These are phyloP conservation scores for Pseudomicrostroma phylloplanum DNA, from an alignment of 1,284 basidiomycete genomes.

Conservation along the genomic window DNA sequence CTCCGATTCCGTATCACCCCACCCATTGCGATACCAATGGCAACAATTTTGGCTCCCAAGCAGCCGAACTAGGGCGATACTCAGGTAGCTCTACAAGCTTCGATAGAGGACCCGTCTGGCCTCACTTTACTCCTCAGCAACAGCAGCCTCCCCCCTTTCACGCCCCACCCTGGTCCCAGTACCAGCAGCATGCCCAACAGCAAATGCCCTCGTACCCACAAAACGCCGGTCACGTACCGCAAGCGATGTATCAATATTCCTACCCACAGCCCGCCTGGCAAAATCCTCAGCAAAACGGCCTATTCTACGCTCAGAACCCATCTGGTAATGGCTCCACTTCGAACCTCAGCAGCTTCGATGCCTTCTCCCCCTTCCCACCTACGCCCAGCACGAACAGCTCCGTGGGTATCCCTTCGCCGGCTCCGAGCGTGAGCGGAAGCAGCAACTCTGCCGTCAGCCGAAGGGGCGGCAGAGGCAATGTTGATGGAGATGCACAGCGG, in stretches of 20 bases:
- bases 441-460: neutral
- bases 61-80: no score
- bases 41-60: no score
- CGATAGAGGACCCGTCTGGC: neutral
- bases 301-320: neutral
- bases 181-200: neutral
- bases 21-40: no score
- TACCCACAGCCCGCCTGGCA: no score
- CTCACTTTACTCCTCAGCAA: neutral
- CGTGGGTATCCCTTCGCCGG: neutral
- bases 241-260: no score
- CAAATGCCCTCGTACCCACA: neutral
- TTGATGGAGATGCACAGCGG: neutral
- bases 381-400: neutral
- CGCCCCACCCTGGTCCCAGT: neutral
- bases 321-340: neutral
- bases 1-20: no score
- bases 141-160: neutral
- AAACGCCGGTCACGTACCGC: no score
- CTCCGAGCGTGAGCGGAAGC: constrained; percentile 4
- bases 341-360: constrained; percentile 2
- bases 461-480: no score
- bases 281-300: no score
- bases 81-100: no score
- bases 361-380: constrained; percentile 5